Base-by-base conservation (phyloP, 139 green algal genomes). In the Eudorina sp. region DNA sequence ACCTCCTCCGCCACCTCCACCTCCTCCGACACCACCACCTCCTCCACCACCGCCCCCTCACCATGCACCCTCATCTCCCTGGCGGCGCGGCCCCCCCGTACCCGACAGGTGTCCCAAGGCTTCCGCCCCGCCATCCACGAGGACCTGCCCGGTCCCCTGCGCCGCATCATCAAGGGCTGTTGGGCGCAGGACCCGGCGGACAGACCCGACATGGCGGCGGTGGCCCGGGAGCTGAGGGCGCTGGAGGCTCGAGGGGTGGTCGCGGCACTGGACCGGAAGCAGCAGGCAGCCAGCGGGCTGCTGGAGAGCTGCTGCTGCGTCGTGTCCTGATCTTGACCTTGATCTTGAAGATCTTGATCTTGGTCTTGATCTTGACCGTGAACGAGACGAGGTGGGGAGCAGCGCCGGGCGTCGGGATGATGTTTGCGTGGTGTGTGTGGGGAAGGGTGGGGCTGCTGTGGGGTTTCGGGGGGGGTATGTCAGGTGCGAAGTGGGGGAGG, bases 61-160 rank as follows among this genome's bases (percentile, higher is more conserved):
- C n/a, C n/a, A n/a, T n/a, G n/a, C n/a, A n/a, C n/a, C n/a, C n/a
- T n/a, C n/a, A n/a, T n/a, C n/a, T n/a, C n/a, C n/a, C n/a, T n/a
- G n/a, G n/a, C n/a, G n/a, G n/a, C n/a, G n/a, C n/a, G n/a, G n/a
- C n/a, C n/a, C n/a, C n/a, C n/a, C n/a, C n/a, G n/a, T n/a, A n/a
- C n/a, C n/a, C n/a, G 23, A 11, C 76, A 83, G 76, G 76, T 83
- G 11, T 55, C 76, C 0, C 76, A 70, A 4, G 76, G 76, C 51
- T 83, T 83, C 76, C 76, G 76, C 18, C 76, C 76, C 21, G n/a
- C 51, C 34, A 83, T 83, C 36, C 76, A 83, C 16, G 31, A 46
- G 21, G 76, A 83, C 46, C 29, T 83, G 31, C 76, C 76, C 3
- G 25, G 23, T 0, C 34, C n/a, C 16, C 76, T 83, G 34, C 48